These are phyloP conservation scores for Leptosphaerulina australis DNA, from an alignment of 2,329 filamentous ascomycete genomes.

Conservation along the genomic window DNA sequence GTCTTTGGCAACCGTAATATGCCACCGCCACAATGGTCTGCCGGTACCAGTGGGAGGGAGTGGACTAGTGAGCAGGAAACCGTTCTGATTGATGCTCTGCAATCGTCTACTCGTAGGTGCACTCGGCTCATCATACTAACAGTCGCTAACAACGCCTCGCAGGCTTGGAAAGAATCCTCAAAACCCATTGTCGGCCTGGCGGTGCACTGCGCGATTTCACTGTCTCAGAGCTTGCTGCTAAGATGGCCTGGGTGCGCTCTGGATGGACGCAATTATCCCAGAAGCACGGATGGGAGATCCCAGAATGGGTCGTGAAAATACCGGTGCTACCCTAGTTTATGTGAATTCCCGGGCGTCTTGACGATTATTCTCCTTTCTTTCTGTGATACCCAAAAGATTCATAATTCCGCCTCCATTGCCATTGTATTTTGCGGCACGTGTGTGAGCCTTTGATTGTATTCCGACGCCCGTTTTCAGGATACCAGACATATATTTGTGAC, in stretches of 20 bases:
- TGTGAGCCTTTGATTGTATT: not conserved
- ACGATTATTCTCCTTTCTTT: not conserved
- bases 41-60: slow-evolving; percentile 17
- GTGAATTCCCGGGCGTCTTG: not conserved
- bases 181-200: slow-evolving; percentile 30
- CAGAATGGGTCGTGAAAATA: slow-evolving; percentile 38
- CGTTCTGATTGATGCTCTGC: slow-evolving; percentile 43
- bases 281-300: slow-evolving; percentile 29
- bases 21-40: slow-evolving; percentile 19
- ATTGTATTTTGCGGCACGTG: not conserved
- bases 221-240: slow-evolving; percentile 28
- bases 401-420: not conserved
- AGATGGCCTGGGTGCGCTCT: slow-evolving; percentile 23
- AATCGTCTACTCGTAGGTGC: slow-evolving; percentile 34
- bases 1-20: slow-evolving; percentile 46
- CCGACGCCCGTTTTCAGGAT: not conserved
- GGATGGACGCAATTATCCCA: slow-evolving; percentile 21
- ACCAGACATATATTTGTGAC: too few relatives aligned
- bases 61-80: slow-evolving; percentile 44
- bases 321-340: slow-evolving; percentile 27
- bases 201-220: slow-evolving; percentile 36
- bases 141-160: slow-evolving; percentile 1
- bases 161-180: slow-evolving; percentile 41
- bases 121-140: too few relatives aligned
- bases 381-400: not conserved